A percentile compares a stretch with the other conserved stretches of the same genome.
phyloP scores from a whole-genome alignment of 2,329 filamentous ascomycete species.

The Alternaria ventricosa region DNA sequence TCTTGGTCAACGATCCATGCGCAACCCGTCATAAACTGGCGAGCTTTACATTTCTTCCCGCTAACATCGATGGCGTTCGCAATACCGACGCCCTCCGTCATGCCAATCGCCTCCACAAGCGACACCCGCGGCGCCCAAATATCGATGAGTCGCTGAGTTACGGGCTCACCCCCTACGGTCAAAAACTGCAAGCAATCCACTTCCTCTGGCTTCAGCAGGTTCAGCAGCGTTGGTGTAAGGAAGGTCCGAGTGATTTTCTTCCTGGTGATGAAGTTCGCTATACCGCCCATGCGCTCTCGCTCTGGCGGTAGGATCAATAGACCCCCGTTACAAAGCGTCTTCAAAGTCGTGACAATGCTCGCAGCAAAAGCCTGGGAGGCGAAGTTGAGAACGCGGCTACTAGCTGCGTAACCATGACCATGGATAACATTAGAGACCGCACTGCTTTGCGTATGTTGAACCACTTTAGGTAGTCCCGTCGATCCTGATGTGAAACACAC shows the following conservation, averaged over 20 bases:
- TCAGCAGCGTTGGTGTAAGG: conserved; percentile 5
- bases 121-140: conserved; percentile 5
- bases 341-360: conserved; percentile 1
- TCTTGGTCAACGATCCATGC: conserved; percentile 7
- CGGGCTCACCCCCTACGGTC: conserved; percentile 4
- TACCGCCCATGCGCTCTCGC: conserved; percentile 7
- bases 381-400: conserved; percentile 6
- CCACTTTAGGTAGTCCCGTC: conserved; percentile 54
- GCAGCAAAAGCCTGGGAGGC: conserved; percentile 6
- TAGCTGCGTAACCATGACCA: neutral
- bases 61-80: neutral
- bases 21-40: conserved; percentile 3
- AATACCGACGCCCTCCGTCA: conserved; percentile 5
- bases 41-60: neutral
- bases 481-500: conserved; percentile 55
- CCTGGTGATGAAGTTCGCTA: conserved; percentile 5
- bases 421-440: conserved; percentile 4
- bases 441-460: conserved; percentile 33
- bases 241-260: conserved; percentile 4
- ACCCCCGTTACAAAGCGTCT: conserved; percentile 5
- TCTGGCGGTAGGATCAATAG: conserved; percentile 4
- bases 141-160: conserved; percentile 2
- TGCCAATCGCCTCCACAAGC: conserved; percentile 5
- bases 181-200: conserved; percentile 4
- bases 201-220: conserved; percentile 1